Percentiles rank a stretch among this genome's conserved stretches.
Conservation (phyloP, 169 alveolate species). For the Plasmodium fragile region DNA sequence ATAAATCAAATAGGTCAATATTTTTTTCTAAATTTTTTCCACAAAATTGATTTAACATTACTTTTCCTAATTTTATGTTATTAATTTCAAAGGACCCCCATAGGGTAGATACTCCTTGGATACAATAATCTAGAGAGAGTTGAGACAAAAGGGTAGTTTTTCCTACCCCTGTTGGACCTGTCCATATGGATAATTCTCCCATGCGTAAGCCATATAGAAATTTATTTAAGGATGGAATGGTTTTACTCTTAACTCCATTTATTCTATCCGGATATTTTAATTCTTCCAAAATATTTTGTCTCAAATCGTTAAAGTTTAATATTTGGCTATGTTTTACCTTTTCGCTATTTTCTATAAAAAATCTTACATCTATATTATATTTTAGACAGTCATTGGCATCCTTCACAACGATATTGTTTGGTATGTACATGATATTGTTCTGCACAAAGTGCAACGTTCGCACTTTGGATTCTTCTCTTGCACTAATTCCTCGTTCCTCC, state of each 20-base stretch:
- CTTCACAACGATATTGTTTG: conserved; percentile 75
- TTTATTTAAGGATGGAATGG: conserved; percentile 86
- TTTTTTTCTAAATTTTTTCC: conserved; percentile 86
- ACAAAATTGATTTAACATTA: conserved; percentile 92
- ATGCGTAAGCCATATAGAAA: conserved; percentile 92
- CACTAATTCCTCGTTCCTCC: background rate
- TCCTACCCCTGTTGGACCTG: conserved; percentile 98
- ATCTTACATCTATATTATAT: conserved; percentile 76
- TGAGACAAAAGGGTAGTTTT: conserved; percentile 96
- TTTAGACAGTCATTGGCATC: conserved; percentile 96
- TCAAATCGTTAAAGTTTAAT: conserved; percentile 89
- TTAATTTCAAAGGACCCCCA: conserved; percentile 98
- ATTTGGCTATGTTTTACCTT: conserved; percentile 92
- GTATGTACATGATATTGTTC: conserved; percentile 61
- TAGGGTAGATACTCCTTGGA: conserved; percentile 93
- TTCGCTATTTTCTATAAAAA: conserved; percentile 82
- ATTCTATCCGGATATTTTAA: conserved; percentile 84
- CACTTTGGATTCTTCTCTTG: background rate
- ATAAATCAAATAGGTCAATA: conserved; percentile 84
- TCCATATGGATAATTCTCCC: conserved; percentile 95
- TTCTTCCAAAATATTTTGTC: conserved; percentile 86
- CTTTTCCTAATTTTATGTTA: conserved; percentile 92
- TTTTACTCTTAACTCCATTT: conserved; percentile 83
- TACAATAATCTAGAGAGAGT: conserved; percentile 93
- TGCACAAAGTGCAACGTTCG: conserved; percentile 20